phyloP scores from a whole-genome alignment of 1,284 basidiomycete genomes.

The Cutaneotrichosporon sp. region DNA sequence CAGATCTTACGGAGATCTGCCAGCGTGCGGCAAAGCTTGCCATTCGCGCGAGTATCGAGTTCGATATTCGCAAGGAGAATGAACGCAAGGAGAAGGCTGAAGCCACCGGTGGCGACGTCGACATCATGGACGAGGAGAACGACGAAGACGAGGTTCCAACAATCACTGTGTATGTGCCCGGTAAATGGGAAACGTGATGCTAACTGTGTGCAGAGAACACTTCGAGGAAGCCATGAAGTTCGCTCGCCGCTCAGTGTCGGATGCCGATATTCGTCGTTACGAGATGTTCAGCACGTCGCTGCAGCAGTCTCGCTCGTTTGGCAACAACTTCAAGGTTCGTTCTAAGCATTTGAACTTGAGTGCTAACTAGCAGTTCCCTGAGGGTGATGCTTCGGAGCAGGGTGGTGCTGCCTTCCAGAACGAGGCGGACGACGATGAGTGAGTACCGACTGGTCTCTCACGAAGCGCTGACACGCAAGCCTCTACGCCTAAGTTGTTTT shows the following conservation, averaged over 20 bases:
- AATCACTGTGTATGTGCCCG: constrained; percentile 69
- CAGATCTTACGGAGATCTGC: constrained; percentile 97
- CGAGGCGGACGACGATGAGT: constrained; percentile 48
- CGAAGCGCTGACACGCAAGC: not conserved
- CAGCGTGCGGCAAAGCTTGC: constrained; percentile 90
- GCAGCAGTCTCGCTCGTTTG: constrained; percentile 44
- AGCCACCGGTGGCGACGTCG: constrained; percentile 65
- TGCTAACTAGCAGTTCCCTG: constrained; percentile 75
- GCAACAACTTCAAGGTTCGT: constrained; percentile 43
- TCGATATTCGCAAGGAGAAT: constrained; percentile 74
- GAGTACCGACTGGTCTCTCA: not conserved
- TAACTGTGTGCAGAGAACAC: constrained; percentile 59
- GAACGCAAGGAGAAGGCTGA: constrained; percentile 81
- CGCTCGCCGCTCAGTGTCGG: constrained; percentile 84
- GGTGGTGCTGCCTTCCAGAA: constrained; percentile 47
- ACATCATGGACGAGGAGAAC: constrained; percentile 50
- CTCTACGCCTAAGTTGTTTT: constrained; percentile 15
- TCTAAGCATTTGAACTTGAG: too few relatives aligned
- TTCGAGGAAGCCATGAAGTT: constrained; percentile 70
- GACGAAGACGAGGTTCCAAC: constrained; percentile 92
- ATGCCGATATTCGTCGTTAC: constrained; percentile 76
- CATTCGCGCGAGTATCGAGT: constrained; percentile 85
- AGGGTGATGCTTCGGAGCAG: constrained; percentile 54
- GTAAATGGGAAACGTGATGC: not conserved
- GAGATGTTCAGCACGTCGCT: constrained; percentile 48